Base-by-base conservation (phyloP, 805 yeast genomes). In the Cephaloascus fragrans region DNA sequence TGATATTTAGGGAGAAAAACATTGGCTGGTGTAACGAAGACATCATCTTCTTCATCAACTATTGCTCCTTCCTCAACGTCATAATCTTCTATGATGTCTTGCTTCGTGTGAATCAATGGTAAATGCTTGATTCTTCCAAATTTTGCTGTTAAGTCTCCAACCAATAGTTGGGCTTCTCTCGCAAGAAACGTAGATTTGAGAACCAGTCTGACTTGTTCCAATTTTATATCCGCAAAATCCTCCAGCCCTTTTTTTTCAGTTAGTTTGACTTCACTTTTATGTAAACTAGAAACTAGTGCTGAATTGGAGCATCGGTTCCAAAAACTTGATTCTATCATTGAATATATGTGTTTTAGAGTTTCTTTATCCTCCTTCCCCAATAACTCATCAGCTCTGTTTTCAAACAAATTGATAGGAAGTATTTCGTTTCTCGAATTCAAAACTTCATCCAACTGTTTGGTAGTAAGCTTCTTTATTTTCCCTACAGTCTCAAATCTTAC, bases 21-120 rank as follows among this genome's bases (percentile, higher is more conserved):
- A 42, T 64, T 64, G 37, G 62, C 50, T 47, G 66, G 70, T 4
- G 51, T 42, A 14, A 67, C 50, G 17, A 56, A 41, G 1, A 57
- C 62, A 17, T 47, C 52, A 41, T 63, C 68, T 3, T 36, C 38
- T 12, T 26, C 41, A 36, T 38, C 36, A 61, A 37, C 41, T 57
- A 58, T 45, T 50, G 49, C 39, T 50, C 55, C 40, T 56, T 57
- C 33, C 53, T 35, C 39, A 57, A 50, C 15, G 50, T 36, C 29
- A 6, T n/a, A 19, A 12, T 32, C 32, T 10, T 23, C 17, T 3
- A 37, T 3, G 3, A 32, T 19, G 3, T 15, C 28, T 34, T 37
- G 37, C 3, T 34, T 28, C 12, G 20, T 36, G 20, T 34, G 37
- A 17, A 36, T 34, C 3, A 50, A 47, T 4, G 58, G 55, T 19